A percentile compares a stretch with the other conserved stretches of the same genome.
phyloP scores from a whole-genome alignment of 345 rosid genomes.

The Leavenworthia alabamica region DNA sequence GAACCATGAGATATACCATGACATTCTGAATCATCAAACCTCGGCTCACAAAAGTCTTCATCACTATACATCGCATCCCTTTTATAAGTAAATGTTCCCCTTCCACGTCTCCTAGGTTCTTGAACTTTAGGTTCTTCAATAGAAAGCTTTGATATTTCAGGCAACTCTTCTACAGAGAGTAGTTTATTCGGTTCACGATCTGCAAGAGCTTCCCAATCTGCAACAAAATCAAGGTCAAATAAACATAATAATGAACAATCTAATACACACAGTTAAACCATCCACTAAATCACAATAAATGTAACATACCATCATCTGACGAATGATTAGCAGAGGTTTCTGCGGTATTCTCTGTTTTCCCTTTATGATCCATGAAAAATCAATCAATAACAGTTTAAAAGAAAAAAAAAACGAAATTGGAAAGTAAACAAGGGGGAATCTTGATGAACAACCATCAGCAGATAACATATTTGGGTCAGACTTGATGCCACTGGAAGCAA shows the following conservation, averaged over 20 bases:
- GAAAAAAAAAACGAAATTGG: not conserved
- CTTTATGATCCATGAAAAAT: slow-evolving; percentile 20
- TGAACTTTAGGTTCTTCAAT: slow-evolving; percentile 45
- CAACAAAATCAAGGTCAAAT: not conserved
- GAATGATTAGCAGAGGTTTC: slow-evolving; percentile 28
- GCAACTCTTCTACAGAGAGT: slow-evolving; percentile 44
- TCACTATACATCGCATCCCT: slow-evolving; percentile 58
- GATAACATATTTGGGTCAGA: slow-evolving; percentile 18
- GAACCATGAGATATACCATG: slow-evolving; percentile 29
- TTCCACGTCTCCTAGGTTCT: slow-evolving; percentile 77
- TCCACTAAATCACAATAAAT: not conserved
- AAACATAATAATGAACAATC: slow-evolving; percentile 10
- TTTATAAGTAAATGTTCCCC: slow-evolving; percentile 75
- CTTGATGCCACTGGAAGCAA: slow-evolving; percentile 1
- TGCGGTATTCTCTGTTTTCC: slow-evolving; percentile 25
- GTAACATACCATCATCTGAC: slow-evolving; percentile 59
- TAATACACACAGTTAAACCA: not conserved
- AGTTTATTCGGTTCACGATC: slow-evolving; percentile 57
- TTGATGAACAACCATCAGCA: slow-evolving; percentile 33
- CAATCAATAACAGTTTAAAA: not conserved
- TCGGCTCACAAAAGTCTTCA: slow-evolving; percentile 21
- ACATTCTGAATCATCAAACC: slow-evolving; percentile 39
- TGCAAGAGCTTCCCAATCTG: slow-evolving; percentile 91
- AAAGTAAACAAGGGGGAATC: not conserved
- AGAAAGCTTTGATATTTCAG: slow-evolving; percentile 56